Evolutionary conservation across 495 filamentous ascomycete species (phyloP).

Genomic region (Penicillium egyptiacum): DNA sequence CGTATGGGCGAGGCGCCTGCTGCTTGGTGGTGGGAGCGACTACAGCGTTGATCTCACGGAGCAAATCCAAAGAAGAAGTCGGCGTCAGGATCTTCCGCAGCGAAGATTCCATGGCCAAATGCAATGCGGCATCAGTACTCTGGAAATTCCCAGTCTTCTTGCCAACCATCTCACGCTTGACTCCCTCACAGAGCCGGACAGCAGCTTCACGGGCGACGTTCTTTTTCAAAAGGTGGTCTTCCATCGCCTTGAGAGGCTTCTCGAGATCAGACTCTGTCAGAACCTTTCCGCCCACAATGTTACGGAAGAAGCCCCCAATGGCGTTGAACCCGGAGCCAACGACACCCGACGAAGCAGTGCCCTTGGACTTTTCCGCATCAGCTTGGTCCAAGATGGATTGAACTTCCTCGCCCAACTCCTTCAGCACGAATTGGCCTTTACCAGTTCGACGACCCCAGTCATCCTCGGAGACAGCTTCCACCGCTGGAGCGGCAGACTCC

Average conservation of each 20-base stretch:
- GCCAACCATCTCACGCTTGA: constrained; percentile 83
- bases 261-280: constrained; percentile 83
- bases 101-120: constrained; percentile 82
- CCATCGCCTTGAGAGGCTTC: constrained; percentile 92
- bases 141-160: constrained; percentile 93
- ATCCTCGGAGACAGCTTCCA: constrained; percentile 73
- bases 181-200: constrained; percentile 84
- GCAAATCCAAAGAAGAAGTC: constrained; percentile 87
- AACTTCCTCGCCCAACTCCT: constrained; percentile 91
- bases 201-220: constrained; percentile 96
- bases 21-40: constrained; percentile 56
- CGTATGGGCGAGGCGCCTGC: constrained; percentile 74
- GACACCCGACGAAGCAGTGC: constrained; percentile 55
- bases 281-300: constrained; percentile 90
- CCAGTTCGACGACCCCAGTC: constrained; percentile 81
- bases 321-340: constrained; percentile 75
- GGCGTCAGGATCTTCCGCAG: constrained; percentile 93
- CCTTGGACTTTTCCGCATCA: constrained; percentile 60
- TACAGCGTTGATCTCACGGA: constrained; percentile 85
- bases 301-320: constrained; percentile 84
- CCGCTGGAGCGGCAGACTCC: constrained; percentile 48
- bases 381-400: constrained; percentile 77
- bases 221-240: constrained; percentile 90
- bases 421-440: constrained; percentile 91
- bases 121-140: constrained; percentile 81